Evolutionary conservation across 345 rosid genomes (phyloP), one percentile per base, ranked within the genome.

Genomic region (Abelmoschus esculentus): DNA sequence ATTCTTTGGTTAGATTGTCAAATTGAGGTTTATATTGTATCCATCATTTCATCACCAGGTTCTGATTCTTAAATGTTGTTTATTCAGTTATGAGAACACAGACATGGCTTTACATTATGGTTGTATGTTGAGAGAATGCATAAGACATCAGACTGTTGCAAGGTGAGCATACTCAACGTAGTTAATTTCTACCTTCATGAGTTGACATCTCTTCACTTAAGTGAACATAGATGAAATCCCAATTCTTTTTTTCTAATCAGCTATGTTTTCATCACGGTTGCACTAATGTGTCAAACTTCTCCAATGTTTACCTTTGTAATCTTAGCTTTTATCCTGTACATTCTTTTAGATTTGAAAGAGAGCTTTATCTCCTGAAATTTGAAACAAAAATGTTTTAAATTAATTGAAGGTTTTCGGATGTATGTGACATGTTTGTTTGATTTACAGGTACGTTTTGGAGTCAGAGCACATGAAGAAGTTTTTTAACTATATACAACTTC

Each of bases 101-200:
- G 98, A 91, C 74, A 85, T 92, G 98, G 97, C 98, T 77, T 87
- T 96, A 72, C 99, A 96, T 72, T 96, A 92, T 78, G 98, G 99
- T 74, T 92, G 88, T 60, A 96, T 96, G 97, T 84, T 90, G 70
- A 89, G 98, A 84, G 99, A 92, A 70, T 96, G 99, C 86, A 92
- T 92, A 73, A 91, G 98, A 44, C 99, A 90, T 77, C 99, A 96
- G 83, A 84, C 75, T 82, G 96, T 89, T 73, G 97, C 99, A 42
- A 87, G 85, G 99, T 96, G 78, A 86, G 88, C 61, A 38, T 52
- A 54, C 28, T 57, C 28, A 18, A 17, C 42, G 32, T 29, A 55
- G 42, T 78, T 63, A 31, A 19, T 59, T 56, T 2, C 26, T 61
- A 34, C 34, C n/a, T 58, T 75, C 7, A 34, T 57, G 55, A 36